Evolutionary conservation across 1,284 basidiomycete species (phyloP).

Genomic region (Leccinum solheimii): DNA sequence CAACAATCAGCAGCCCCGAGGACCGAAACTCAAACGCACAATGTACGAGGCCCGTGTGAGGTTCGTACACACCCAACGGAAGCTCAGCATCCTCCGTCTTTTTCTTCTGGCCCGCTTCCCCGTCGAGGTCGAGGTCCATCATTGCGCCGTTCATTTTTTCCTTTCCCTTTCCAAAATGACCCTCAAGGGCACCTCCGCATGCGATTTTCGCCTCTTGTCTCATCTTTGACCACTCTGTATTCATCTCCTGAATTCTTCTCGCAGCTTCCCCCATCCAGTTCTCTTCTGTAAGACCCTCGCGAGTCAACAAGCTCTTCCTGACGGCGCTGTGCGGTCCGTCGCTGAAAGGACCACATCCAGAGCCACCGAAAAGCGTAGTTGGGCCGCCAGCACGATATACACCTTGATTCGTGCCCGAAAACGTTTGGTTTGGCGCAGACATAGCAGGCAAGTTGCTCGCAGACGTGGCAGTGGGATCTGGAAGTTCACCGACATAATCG

Average conservation of each 20-base stretch:
- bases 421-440: constrained; percentile 37
- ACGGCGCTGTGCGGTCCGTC: constrained; percentile 80
- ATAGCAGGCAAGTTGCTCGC: constrained; percentile 43
- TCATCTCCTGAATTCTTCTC: constrained; percentile 59
- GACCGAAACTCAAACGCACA: constrained; percentile 46
- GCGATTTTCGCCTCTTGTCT: constrained; percentile 58
- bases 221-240: constrained; percentile 62
- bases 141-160: constrained; percentile 28
- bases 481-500: constrained; percentile 75
- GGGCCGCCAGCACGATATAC: constrained; percentile 84
- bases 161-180: constrained; percentile 27
- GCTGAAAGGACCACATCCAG: constrained; percentile 81
- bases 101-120: constrained; percentile 36
- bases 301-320: constrained; percentile 65
- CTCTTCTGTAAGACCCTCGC: constrained; percentile 77
- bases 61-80: constrained; percentile 69
- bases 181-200: constrained; percentile 42
- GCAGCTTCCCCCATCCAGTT: constrained; percentile 90
- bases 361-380: constrained; percentile 83
- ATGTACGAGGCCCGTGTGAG: constrained; percentile 66
- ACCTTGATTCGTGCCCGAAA: constrained; percentile 47
- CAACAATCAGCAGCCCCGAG: constrained; percentile 4
- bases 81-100: constrained; percentile 37
- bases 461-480: constrained; percentile 56
- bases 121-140: constrained; percentile 25